These are phyloP conservation scores for Apiospora rasikravindrae DNA, from an alignment of 2,329 filamentous ascomycete species.

Conservation along the genomic window DNA sequence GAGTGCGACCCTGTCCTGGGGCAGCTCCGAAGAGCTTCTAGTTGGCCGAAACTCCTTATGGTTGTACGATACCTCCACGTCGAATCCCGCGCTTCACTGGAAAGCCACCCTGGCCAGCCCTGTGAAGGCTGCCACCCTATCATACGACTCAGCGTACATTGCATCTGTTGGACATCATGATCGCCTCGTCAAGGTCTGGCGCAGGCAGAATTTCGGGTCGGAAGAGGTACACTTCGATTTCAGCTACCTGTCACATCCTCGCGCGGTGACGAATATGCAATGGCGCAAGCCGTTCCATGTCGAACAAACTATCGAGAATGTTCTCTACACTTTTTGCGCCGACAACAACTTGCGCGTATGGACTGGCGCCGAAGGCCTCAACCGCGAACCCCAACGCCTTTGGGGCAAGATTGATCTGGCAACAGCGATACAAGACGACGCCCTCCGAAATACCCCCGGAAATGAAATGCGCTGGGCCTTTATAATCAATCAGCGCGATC, in stretches of 20 bases:
- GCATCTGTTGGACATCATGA: conserved; percentile 82
- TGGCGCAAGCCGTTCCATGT: conserved; percentile 82
- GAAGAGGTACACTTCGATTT: conserved; percentile 89
- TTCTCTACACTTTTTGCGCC: conserved; percentile 86
- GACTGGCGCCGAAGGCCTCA: conserved; percentile 76
- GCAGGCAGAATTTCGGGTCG: conserved; percentile 80
- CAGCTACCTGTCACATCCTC: conserved; percentile 85
- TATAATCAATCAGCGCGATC: conserved; percentile 81
- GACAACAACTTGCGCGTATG: conserved; percentile 85
- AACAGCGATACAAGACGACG: conserved; percentile 65
- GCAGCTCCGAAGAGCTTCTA: conserved; percentile 81
- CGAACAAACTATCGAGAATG: conserved; percentile 82
- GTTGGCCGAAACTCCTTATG: conserved; percentile 73
- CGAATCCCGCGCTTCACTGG: conserved; percentile 69
- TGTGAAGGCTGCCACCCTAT: conserved; percentile 76
- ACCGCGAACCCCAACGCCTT: conserved; percentile 74
- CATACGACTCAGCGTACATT: conserved; percentile 85
- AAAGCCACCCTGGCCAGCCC: conserved; percentile 74
- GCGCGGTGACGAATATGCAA: conserved; percentile 78
- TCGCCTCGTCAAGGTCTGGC: conserved; percentile 90
- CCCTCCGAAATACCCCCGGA: conserved; percentile 24
- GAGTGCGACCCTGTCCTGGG: conserved; percentile 75
- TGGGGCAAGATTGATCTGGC: conserved; percentile 83
- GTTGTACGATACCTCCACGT: conserved; percentile 63
- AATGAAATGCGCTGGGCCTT: conserved; percentile 70